Evolutionary conservation across 2,329 filamentous ascomycete genomes (phyloP).

Genomic region (Zasmidium cellare): DNA sequence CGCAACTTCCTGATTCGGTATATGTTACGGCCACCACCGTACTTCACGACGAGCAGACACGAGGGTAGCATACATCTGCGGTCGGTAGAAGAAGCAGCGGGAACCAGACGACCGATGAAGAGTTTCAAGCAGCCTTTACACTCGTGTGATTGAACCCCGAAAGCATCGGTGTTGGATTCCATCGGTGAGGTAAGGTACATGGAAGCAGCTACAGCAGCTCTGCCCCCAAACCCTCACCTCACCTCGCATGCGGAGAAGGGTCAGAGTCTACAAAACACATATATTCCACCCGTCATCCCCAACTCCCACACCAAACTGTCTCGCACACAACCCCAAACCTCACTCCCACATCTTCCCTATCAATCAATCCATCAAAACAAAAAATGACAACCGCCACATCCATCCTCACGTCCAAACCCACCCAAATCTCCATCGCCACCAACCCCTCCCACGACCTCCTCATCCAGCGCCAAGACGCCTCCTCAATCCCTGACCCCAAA

Average conservation of each 20-base stretch:
- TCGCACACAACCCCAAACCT: no score
- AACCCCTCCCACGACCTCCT: slow-evolving; percentile 35
- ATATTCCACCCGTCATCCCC: neutral
- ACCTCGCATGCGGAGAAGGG: slow-evolving; percentile 5
- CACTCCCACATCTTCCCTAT: neutral
- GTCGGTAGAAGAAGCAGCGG: no score
- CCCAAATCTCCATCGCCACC: slow-evolving; percentile 34
- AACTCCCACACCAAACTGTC: no score
- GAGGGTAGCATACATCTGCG: no score
- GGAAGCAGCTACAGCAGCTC: slow-evolving; percentile 1
- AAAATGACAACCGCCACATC: slow-evolving; percentile 19
- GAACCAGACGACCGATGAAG: no score
- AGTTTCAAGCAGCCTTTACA: no score
- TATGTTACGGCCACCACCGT: no score
- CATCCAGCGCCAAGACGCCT: slow-evolving; percentile 13
- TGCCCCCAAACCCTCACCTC: no score
- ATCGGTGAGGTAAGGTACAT: neutral
- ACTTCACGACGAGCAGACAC: no score
- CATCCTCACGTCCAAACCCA: slow-evolving; percentile 29
- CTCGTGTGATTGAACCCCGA: neutral
- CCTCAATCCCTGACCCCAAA: slow-evolving; percentile 25
- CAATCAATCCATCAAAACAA: neutral
- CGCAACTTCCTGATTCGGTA: neutral
- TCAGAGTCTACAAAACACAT: slow-evolving; percentile 10
- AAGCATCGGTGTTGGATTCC: neutral